Conservation (phyloP, 306 rosid genomes). For the Acacia melanoxylon region DNA sequence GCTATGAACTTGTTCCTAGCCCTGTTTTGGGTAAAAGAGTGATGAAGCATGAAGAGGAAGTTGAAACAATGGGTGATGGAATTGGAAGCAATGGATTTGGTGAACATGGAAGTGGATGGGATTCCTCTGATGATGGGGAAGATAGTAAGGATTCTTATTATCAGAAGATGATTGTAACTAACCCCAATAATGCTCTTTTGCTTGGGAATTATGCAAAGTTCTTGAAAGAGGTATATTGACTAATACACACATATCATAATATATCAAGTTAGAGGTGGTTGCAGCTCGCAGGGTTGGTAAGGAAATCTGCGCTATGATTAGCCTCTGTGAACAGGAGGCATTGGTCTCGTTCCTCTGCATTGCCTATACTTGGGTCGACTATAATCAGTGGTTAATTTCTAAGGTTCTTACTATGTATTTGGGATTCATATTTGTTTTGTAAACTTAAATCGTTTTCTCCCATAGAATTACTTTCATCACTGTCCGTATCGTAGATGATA, state of each 20-base stretch:
- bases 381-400: neutral
- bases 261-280: neutral
- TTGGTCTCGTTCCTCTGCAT: neutral
- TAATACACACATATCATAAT: neutral
- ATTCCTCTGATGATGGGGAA: constrained; percentile 46
- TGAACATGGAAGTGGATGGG: constrained; percentile 39
- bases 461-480: neutral
- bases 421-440: neutral
- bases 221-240: constrained; percentile 64
- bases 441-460: neutral
- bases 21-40: neutral
- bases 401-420: neutral
- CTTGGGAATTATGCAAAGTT: constrained; percentile 89
- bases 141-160: constrained; percentile 59
- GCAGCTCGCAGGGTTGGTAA: neutral
- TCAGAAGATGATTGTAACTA: constrained; percentile 67
- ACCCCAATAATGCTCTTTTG: constrained; percentile 71
- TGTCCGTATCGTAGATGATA: neutral
- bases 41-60: constrained; percentile 7
- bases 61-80: constrained; percentile 41
- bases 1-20: neutral
- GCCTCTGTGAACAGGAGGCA: neutral
- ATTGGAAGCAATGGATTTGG: constrained; percentile 48
- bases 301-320: neutral
- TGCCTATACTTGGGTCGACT: neutral